Evolutionary conservation across 768 basidiomycete genomes (phyloP).

Genomic region (Pulveroboletus sp.): DNA sequence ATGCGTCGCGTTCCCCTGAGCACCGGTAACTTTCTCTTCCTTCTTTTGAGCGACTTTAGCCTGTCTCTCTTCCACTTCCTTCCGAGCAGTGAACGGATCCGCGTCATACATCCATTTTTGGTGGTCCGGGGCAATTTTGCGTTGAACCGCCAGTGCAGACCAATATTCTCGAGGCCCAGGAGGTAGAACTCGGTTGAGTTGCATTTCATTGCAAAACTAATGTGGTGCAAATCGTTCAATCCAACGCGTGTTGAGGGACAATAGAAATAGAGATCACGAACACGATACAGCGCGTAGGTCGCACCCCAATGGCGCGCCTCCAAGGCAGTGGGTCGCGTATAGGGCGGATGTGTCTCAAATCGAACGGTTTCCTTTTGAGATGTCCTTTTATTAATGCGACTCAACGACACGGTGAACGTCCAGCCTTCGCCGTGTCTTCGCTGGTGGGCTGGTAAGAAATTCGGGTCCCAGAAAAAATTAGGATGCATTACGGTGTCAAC

Average conservation of each 20-base stretch:
- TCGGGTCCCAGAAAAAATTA: background rate
- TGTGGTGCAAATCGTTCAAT: constrained; percentile 21
- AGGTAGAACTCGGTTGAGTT: constrained; percentile 73
- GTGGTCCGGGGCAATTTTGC: constrained; percentile 63
- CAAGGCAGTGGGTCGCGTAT: constrained; percentile 58
- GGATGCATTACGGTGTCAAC: constrained; percentile 62
- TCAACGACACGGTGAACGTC: constrained; percentile 68
- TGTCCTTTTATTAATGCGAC: constrained; percentile 63
- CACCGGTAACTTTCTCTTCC: constrained; percentile 26
- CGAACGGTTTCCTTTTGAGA: constrained; percentile 64
- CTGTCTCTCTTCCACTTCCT: constrained; percentile 64
- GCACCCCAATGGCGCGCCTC: constrained; percentile 93
- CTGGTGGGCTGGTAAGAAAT: constrained; percentile 31
- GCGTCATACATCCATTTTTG: constrained; percentile 83
- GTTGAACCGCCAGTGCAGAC: constrained; percentile 68
- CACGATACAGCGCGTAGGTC: constrained; percentile 81
- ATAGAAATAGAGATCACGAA: constrained; percentile 41
- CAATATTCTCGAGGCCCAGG: constrained; percentile 86
- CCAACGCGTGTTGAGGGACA: background rate
- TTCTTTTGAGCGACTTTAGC: constrained; percentile 48
- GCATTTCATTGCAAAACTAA: constrained; percentile 73
- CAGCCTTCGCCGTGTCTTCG: constrained; percentile 47
- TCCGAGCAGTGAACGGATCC: constrained; percentile 78
- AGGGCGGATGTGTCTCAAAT: constrained; percentile 70
- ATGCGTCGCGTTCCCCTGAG: constrained; percentile 18